Base-by-base conservation (phyloP, 1,284 basidiomycete species). In the Ceraceosorus bombacis region DNA sequence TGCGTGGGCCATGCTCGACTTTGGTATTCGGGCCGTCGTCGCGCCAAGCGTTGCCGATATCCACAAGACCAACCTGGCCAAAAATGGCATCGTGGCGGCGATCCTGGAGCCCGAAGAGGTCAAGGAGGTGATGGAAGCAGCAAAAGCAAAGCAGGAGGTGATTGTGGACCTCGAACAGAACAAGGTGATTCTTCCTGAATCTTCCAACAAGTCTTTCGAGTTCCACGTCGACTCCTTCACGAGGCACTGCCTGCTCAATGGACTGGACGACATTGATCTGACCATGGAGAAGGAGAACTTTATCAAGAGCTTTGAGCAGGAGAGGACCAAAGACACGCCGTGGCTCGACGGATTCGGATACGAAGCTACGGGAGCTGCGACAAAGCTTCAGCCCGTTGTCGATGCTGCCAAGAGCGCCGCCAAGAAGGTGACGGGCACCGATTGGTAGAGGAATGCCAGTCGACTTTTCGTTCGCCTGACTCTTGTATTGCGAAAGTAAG, bases 1-100 rank as follows among this genome's bases (percentile, higher is more conserved):
- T 10, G 69, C 74, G 2, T 77, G 74, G 74, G 63, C 68, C 46
- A 61, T 77, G 60, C 66, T 70, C 49, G 74, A 77, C 62, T 77
- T 75, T 61, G 74, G 74, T 36, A 72, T 77, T 49, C 68, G 69
- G 4, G 67, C 65, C 6, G 71, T 77, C 41, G 74, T 77, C 41
- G 74, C 71, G 41, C 62, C 67, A 49, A 64, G 60, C 43, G 69
- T 75, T 52, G 74, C 64, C 38, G 74, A 77, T 56, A 77, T 77
- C 48, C 71, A 70, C 69, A 59, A 63, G 51, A 77, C 68, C 59
- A 77, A 77, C 59, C 60, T 72, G 27, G 68, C 68, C 58, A 77
- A 77, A 64, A 77, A 77, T 55, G 74, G 74, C 6, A 67, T 68
- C 58, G 60, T 76, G 27, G 68, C 71, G 13, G 72, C 74, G 6